Evolutionary conservation across 176 grass and related monocot species (phyloP).

Genomic region (Oryza meyeriana): DNA sequence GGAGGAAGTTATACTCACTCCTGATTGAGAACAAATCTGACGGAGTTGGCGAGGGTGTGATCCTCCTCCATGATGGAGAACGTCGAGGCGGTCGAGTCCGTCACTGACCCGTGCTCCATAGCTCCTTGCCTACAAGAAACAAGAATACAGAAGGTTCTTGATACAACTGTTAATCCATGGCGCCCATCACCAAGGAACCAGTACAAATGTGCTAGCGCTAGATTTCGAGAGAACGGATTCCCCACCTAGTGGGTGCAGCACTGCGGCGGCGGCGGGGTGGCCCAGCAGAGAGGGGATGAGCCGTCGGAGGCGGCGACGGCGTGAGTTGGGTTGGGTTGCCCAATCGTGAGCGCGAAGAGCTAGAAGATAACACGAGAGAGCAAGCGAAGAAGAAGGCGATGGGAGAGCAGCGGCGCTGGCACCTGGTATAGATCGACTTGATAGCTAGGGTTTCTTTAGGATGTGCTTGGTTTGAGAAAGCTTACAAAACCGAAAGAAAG

Average conservation of each 20-base stretch:
- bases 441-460: too few relatives aligned
- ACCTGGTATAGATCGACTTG: too few relatives aligned
- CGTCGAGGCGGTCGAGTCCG: constrained; percentile 53
- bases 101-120: constrained; percentile 77
- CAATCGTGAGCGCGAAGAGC: too few relatives aligned
- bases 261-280: background rate
- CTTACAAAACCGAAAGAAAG: too few relatives aligned
- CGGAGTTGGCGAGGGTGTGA: constrained; percentile 81
- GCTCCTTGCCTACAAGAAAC: background rate
- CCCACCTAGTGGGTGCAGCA: background rate
- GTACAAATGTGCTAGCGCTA: background rate
- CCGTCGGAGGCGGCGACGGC: too few relatives aligned
- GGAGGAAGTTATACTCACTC: background rate
- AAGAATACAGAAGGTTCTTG: background rate
- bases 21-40: constrained; percentile 53
- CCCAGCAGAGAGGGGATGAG: too few relatives aligned
- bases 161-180: background rate
- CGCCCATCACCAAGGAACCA: background rate
- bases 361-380: too few relatives aligned
- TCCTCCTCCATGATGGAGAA: constrained; percentile 87
- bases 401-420: too few relatives aligned
- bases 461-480: too few relatives aligned
- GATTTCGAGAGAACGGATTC: background rate
- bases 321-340: too few relatives aligned
- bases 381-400: too few relatives aligned